Base-by-base conservation (phyloP, 2,329 filamentous ascomycete species). In the Cladophialophora yegresii region DNA sequence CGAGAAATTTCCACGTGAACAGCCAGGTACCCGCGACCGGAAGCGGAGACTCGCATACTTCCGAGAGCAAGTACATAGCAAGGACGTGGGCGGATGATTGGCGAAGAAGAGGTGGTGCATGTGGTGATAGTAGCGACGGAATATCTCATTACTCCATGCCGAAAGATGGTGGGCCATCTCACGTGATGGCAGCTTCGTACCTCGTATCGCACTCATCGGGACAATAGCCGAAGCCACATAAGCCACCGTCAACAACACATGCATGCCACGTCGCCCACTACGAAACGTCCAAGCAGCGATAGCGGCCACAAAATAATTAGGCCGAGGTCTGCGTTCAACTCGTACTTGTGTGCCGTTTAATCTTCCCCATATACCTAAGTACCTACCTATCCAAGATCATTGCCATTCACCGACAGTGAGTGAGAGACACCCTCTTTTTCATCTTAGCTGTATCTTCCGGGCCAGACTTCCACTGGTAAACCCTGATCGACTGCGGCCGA, bases 41-140 rank as follows among this genome's bases (percentile, higher is more conserved):
- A 57, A 45, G 12, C 22, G 54, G 54, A 36, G 20, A 56, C 54
- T n/a, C 43, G 54, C 54, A 45, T 56, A 3, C 9, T n/a, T n/a
- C n/a, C n/a, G n/a, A 45, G 8, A 9, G 22, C 22, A n/a, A 40
- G 55, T n/a, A n/a, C n/a, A n/a, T n/a, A 30, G 23, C 36, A 28
- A 40, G 40, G 36, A 58, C 55, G 55, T 58, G 57, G 57, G 50
- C 6, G 57, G 45, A 59, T 59, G 57, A 59, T 59, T 59, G 57
- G 57, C 30, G 45, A 51, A 36, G 4, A 59, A 22, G 45, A 40
- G 9, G 3, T 20, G 10, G 4, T 23, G 12, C 26, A 6, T 28
- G 6, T 28, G 26, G 26, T 28, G 26, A 28, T 10, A 12, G 47
- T 1, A 22, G 4, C 43, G n/a, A 12, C 47, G 47, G 47, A 50